Conservation (phyloP, 768 basidiomycete genomes). For the Boletus vermiculosoides region DNA sequence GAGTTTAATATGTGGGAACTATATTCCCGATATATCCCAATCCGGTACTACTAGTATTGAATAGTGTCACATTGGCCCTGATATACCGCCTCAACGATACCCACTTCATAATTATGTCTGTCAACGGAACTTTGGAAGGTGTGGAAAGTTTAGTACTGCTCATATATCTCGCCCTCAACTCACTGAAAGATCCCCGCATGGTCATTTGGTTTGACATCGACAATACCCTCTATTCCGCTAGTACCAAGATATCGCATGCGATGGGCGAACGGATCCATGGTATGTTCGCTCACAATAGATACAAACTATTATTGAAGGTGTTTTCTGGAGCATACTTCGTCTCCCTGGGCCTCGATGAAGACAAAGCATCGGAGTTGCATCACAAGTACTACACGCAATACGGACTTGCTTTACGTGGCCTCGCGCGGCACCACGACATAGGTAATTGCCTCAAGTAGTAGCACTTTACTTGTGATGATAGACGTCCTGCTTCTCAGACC, state of each 20-base stretch:
- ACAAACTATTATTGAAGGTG: not conserved
- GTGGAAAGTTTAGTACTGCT: not conserved
- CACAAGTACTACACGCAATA: slow-evolving; percentile 75
- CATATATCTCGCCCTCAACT: slow-evolving; percentile 1
- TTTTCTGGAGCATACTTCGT: slow-evolving; percentile 65
- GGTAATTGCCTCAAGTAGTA: slow-evolving; percentile 39
- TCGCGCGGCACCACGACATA: slow-evolving; percentile 72
- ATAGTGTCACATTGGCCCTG: not conserved
- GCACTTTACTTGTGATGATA: not conserved
- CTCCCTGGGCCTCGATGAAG: slow-evolving; percentile 60
- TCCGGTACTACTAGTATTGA: too few relatives aligned
- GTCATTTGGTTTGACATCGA: slow-evolving; percentile 86
- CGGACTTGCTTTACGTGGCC: slow-evolving; percentile 78
- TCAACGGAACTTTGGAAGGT: slow-evolving; percentile 27
- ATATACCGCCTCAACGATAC: slow-evolving; percentile 21
- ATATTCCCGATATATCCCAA: slow-evolving; percentile 17
- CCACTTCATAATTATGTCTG: slow-evolving; percentile 26
- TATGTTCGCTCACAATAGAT: slow-evolving; percentile 25
- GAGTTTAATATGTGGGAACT: slow-evolving; percentile 29
- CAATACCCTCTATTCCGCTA: slow-evolving; percentile 83
- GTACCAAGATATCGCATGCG: slow-evolving; percentile 67
- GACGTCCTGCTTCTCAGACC: slow-evolving; percentile 47
- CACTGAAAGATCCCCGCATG: slow-evolving; percentile 48
- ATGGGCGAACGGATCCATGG: slow-evolving; percentile 83
- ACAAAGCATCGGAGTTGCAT: slow-evolving; percentile 69